Evolutionary conservation across 2,329 filamentous ascomycete species (phyloP), one percentile per base, ranked within the genome.

Genomic region (Volutella citrinella): DNA sequence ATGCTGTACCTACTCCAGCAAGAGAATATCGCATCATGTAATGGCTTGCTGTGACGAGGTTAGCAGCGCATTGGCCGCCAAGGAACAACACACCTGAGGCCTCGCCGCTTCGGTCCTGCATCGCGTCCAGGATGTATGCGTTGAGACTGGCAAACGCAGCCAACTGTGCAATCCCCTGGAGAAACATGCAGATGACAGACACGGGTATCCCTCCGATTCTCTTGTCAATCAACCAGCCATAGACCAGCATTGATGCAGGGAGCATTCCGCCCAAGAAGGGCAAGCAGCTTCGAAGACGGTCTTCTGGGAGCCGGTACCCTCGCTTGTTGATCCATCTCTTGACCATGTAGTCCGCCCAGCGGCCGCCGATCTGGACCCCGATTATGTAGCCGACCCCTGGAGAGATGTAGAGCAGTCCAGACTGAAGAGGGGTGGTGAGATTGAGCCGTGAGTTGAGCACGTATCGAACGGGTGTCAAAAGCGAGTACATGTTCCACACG

Each of bases 401-500:
- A 0, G 82, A 80, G 14, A 87, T 75, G 54, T 84, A 87, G 60
- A 87, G 84, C 5, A 87, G 67, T 0, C 78, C 80, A 1, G 72
- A 74, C 51, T 83, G 74, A 15, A 85, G 69, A 0, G 83, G 81
- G 0, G 70, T 70, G 0, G 71, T 74, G 11, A 87, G 70, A 33
- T 76, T 51, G 63, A 86, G 86, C 34, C 82, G 76, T 1, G 82
- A 82, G 49, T 86, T 86, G 13, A 87, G 67, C 10, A 85, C 76
- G 49, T 84, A 84, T 17, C 81, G 77, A 39, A 86, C 84, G 0
- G 77, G 78, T 0, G 80, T 84, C 7, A 84, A 66, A 1, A 85
- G 69, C 4, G 70, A 72, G 57, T 86, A 86, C 63, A 84, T 83
- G 57, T 85, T 86, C 78, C 80, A 87, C 11, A 86, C 74, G 1